A percentile compares a stretch with the other conserved stretches of the same genome.
These are phyloP conservation scores for Cymbopogon flexuosus DNA, from an alignment of 202 grass and related monocot genomes.

Conservation along the genomic window DNA sequence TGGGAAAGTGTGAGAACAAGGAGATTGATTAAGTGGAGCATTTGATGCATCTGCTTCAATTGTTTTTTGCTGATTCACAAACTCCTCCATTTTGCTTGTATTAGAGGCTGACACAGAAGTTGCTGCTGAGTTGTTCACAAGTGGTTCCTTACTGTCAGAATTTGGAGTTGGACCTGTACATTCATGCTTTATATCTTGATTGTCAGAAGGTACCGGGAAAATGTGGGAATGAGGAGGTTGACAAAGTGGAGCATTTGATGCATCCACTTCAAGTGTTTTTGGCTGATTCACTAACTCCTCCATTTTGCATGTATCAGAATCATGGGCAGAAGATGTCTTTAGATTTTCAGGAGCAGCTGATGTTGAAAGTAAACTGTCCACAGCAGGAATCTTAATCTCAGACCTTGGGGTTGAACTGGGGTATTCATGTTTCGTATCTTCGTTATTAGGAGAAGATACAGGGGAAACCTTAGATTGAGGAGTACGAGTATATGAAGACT, in stretches of 20 bases:
- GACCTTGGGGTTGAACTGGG: slow-evolving; percentile 32
- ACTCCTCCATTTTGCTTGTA: slow-evolving; percentile 6
- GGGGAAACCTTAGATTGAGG: slow-evolving; percentile 12
- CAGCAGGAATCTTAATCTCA: neutral
- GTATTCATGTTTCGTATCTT: slow-evolving; percentile 29
- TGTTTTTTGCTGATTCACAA: slow-evolving; percentile 12
- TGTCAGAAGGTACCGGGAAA: slow-evolving; percentile 22
- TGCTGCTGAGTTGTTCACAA: slow-evolving; percentile 2
- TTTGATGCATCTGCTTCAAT: slow-evolving; percentile 13
- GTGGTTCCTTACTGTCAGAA: slow-evolving; percentile 2
- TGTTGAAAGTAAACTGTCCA: slow-evolving; percentile 5
- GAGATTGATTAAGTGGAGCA: slow-evolving; percentile 11
- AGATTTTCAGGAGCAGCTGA: slow-evolving; percentile 4
- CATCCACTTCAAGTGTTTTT: slow-evolving; percentile 19
- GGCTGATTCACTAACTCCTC: slow-evolving; percentile 2
- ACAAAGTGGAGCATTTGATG: slow-evolving; percentile 4
- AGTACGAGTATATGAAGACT: slow-evolving; percentile 23
- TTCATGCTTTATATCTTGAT: slow-evolving; percentile 28
- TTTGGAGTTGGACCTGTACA: slow-evolving; percentile 32
- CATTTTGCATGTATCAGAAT: slow-evolving; percentile 9
- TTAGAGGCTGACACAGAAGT: neutral
- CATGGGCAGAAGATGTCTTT: neutral
- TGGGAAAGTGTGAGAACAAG: neutral
- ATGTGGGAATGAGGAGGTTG: neutral
- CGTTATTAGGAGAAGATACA: slow-evolving; percentile 14